A percentile compares a stretch with the other conserved stretches of the same genome.
Conservation (phyloP, 257 asterid genomes). For the Plectranthus barbatus region DNA sequence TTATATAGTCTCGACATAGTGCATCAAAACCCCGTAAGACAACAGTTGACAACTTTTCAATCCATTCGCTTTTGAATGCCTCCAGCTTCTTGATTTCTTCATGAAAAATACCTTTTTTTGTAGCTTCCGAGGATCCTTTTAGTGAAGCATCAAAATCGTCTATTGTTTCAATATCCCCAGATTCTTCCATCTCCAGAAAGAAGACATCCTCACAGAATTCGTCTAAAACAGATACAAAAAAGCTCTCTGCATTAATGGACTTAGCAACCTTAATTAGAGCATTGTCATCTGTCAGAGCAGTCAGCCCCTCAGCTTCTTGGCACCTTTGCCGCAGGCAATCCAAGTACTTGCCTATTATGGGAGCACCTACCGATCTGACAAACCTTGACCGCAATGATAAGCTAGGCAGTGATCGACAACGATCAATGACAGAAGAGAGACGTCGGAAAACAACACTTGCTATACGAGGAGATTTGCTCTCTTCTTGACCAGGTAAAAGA, state of each 20-base stretch:
- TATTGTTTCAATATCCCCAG: constrained; percentile 21
- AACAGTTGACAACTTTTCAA: constrained; percentile 75
- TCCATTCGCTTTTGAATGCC: constrained; percentile 68
- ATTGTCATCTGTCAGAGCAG: constrained; percentile 74
- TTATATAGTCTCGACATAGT: constrained; percentile 64
- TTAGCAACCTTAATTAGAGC: constrained; percentile 72
- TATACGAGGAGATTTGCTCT: constrained; percentile 58
- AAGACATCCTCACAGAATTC: constrained; percentile 81
- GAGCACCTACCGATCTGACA: constrained; percentile 45
- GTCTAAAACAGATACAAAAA: constrained; percentile 42
- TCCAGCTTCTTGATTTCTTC: constrained; percentile 51
- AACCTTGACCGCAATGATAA: constrained; percentile 63
- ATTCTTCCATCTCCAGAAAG: constrained; percentile 74
- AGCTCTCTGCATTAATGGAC: constrained; percentile 60
- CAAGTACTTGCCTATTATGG: constrained; percentile 46
- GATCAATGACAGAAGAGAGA: constrained; percentile 55
- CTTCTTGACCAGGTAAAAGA: constrained; percentile 51
- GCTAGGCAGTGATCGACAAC: constrained; percentile 76
- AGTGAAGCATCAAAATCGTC: constrained; percentile 10
- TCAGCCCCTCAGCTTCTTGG: constrained; percentile 95
- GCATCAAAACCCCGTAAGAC: constrained; percentile 80
- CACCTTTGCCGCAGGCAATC: constrained; percentile 62
- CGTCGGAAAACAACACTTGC: constrained; percentile 44
- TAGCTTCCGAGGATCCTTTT: constrained; percentile 18
- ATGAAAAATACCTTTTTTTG: constrained; percentile 34